Base-by-base conservation (phyloP, 805 yeast genomes). In the Starmera quercuum region DNA sequence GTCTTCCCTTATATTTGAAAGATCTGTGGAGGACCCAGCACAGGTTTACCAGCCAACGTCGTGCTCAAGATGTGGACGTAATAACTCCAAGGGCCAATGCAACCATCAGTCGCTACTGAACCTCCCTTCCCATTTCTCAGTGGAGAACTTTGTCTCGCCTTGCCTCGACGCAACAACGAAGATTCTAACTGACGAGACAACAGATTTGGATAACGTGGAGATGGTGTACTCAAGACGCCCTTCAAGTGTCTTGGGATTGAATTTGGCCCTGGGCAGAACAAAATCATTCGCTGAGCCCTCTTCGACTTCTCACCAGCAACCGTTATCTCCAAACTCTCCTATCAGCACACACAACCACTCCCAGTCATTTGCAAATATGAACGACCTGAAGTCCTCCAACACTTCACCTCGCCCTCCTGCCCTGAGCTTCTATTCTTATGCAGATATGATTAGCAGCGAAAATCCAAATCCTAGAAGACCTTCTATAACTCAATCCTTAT, bases 111-210 rank as follows among this genome's bases (percentile, higher is more conserved):
- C 57, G 8, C 45, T 52, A 25, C 53, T 47, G 13, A 54, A 50
- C 20, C 37, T 60, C 29, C 62, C 66, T 22, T 54, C 57, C 5
- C 65, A 59, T 45, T 58, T 66, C 57, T 61, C 64, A 12, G 46
- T 58, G 24, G 83, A 84, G 54, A 83, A 86, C 55, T 73, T 59
- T 44, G 83, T 85, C 15, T 83, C 94, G 2, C 88, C 95, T 1
- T 84, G 84, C 6, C 63, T 85, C 45, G 95, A 84, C 47, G 85
- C 95, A 7, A 73, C 92, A 5, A 69, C 78, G 14, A 74, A 80
- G 39, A 63, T 83, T 24, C 66, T 77, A 28, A 71, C 78, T 11
- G 77, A 76, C 46, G 48, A 59, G 9, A 58, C 64, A 29, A 64
- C 81, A 5, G 73, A 80, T 46, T 68, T 86, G 39, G 80, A 82